phyloP scores from a whole-genome alignment of 306 rosid species.

The Alnus rubra region DNA sequence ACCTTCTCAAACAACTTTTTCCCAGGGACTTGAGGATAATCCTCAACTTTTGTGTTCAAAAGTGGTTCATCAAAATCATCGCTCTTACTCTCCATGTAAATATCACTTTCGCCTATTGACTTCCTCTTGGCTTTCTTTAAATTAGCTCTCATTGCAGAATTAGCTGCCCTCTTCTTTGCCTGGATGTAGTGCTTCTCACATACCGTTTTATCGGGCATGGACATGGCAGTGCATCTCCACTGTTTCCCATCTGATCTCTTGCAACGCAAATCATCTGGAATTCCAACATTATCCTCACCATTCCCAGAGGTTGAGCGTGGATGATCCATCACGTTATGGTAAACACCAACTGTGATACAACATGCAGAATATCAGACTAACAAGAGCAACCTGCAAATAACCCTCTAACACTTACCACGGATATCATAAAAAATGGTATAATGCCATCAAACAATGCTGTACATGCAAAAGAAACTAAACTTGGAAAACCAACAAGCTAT shows the following conservation, averaged over 20 bases:
- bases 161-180: constrained; percentile 96
- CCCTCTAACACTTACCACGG: not conserved
- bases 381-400: constrained; percentile 6
- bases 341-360: not conserved
- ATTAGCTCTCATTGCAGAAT: constrained; percentile 95
- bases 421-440: not conserved
- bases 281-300: constrained; percentile 72
- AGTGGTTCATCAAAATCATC: constrained; percentile 69
- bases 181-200: constrained; percentile 98
- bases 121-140: constrained; percentile 86
- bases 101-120: constrained; percentile 60
- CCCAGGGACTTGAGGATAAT: constrained; percentile 38
- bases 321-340: constrained; percentile 49
- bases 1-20: constrained; percentile 55
- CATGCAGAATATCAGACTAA: not conserved
- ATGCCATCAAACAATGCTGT: not conserved
- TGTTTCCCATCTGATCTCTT: constrained; percentile 97
- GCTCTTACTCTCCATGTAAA: constrained; percentile 67
- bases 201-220: constrained; percentile 98
- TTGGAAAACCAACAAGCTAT: not conserved
- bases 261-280: constrained; percentile 95
- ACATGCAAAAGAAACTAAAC: not conserved
- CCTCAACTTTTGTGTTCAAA: constrained; percentile 38
- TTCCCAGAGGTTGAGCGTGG: constrained; percentile 48
- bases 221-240: constrained; percentile 97